Percentiles rank a stretch among this genome's conserved stretches.
Conservation (phyloP, 2,329 filamentous ascomycete species). For the Bretziella fagacearum region DNA sequence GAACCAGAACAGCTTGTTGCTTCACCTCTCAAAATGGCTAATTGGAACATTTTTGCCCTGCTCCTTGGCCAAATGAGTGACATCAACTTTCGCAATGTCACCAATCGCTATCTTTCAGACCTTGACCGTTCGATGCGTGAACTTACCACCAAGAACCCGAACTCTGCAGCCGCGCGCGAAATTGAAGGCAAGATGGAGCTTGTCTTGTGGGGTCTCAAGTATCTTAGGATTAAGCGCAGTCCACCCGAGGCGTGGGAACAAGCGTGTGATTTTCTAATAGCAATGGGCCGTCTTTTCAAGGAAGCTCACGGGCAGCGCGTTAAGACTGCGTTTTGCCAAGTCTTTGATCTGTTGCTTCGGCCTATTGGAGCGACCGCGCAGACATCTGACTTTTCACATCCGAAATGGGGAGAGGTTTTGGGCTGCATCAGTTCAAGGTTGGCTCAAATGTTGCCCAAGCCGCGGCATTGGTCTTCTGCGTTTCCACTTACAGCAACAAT, state of each 20-base stretch:
- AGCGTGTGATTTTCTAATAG: conserved; percentile 76
- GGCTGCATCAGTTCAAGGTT: conserved; percentile 62
- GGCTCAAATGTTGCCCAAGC: conserved; percentile 73
- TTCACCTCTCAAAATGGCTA: conserved; percentile 73
- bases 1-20: conserved; percentile 64
- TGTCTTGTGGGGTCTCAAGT: conserved; percentile 79
- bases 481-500: conserved; percentile 79
- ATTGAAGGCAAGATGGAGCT: conserved; percentile 71
- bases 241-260: conserved; percentile 64
- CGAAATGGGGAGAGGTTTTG: conserved; percentile 77
- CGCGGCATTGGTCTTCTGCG: conserved; percentile 75
- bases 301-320: conserved; percentile 74
- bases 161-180: conserved; percentile 39
- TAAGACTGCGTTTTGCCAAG: conserved; percentile 87
- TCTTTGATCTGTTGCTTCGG: conserved; percentile 71
- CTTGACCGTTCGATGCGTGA: conserved; percentile 65
- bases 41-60: conserved; percentile 89
- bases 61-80: conserved; percentile 92
- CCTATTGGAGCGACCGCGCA: conserved; percentile 70
- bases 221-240: conserved; percentile 59
- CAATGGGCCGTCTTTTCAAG: conserved; percentile 65
- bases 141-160: conserved; percentile 50
- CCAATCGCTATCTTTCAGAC: conserved; percentile 65
- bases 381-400: conserved; percentile 56
- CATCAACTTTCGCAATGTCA: conserved; percentile 73